These are phyloP conservation scores for Acorus gramineus DNA, from an alignment of 106 monocot genomes.

Conservation along the genomic window DNA sequence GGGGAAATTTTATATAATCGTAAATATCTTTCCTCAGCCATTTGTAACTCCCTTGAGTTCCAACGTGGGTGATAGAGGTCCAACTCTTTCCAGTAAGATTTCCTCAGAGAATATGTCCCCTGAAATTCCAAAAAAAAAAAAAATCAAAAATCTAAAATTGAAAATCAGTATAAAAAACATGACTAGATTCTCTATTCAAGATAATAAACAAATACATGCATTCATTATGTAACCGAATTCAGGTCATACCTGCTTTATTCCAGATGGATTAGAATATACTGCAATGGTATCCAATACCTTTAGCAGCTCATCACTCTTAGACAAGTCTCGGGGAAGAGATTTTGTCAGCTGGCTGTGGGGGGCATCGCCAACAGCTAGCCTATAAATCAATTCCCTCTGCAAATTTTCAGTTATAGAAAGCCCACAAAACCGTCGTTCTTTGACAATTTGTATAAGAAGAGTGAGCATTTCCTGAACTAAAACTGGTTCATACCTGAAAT, in stretches of 20 bases:
- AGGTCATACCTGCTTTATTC: slow-evolving; percentile 66
- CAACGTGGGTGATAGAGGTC: slow-evolving; percentile 95
- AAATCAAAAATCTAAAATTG: not conserved
- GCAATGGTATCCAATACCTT: slow-evolving; percentile 63
- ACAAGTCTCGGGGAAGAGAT: slow-evolving; percentile 70
- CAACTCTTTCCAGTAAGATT: slow-evolving; percentile 71
- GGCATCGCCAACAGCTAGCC: slow-evolving; percentile 63
- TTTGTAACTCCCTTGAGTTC: slow-evolving; percentile 75
- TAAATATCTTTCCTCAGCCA: slow-evolving; percentile 84
- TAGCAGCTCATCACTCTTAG: slow-evolving; percentile 51
- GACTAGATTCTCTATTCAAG: too few species aligned
- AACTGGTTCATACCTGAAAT: slow-evolving; percentile 81
- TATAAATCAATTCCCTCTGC: slow-evolving; percentile 65
- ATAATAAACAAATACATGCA: too few species aligned
- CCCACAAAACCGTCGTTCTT: slow-evolving; percentile 83
- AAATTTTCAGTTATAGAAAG: slow-evolving; percentile 53
- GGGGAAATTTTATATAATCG: slow-evolving; percentile 62
- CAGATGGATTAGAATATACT: slow-evolving; percentile 71
- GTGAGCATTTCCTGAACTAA: slow-evolving; percentile 84
- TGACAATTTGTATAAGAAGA: slow-evolving; percentile 77
- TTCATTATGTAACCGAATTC: too few species aligned
- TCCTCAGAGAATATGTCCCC: slow-evolving; percentile 83
- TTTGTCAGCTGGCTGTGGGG: slow-evolving; percentile 84
- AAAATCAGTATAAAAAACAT: too few species aligned
- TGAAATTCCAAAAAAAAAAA: slow-evolving; percentile 10